Evolutionary conservation across 345 rosid genomes (phyloP).

Genomic region (Euphorbia peplus): DNA sequence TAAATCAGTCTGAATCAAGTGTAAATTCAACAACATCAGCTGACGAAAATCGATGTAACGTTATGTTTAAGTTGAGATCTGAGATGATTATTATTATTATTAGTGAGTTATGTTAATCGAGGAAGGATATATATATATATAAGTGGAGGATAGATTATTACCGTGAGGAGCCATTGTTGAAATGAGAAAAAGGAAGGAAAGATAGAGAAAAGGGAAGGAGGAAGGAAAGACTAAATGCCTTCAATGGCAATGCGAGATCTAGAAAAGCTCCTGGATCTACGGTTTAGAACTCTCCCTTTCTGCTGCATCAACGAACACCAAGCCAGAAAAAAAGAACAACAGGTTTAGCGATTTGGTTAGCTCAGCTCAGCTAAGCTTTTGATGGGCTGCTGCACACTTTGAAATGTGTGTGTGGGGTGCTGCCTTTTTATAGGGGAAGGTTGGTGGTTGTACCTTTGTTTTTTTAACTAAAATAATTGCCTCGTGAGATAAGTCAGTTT

Average conservation of each 20-base stretch:
- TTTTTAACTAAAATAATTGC: too few species aligned
- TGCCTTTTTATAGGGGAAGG: background rate
- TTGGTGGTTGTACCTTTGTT: background rate
- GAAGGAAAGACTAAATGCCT: conserved; percentile 38
- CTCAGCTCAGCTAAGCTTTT: too few species aligned
- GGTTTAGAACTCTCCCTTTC: conserved; percentile 54
- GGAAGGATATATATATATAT: too few species aligned
- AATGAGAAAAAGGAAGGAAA: background rate
- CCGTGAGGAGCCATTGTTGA: conserved; percentile 50
- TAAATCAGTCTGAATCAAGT: too few species aligned
- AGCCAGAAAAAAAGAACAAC: background rate
- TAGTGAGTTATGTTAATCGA: too few species aligned
- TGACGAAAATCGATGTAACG: too few species aligned
- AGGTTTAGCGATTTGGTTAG: background rate
- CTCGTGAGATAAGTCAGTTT: too few species aligned
- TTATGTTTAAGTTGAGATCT: too few species aligned
- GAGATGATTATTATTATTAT: too few species aligned
- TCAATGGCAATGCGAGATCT: conserved; percentile 68
- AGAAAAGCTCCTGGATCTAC: conserved; percentile 77
- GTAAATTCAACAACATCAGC: too few species aligned
- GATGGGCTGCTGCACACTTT: conserved; percentile 1
- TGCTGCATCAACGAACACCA: conserved; percentile 61
- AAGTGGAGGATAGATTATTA: too few species aligned
- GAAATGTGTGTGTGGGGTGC: background rate
- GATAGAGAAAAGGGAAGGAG: background rate